These are phyloP conservation scores for Hypomyces perniciosus DNA, from an alignment of 2,329 filamentous ascomycete species.

Conservation along the genomic window DNA sequence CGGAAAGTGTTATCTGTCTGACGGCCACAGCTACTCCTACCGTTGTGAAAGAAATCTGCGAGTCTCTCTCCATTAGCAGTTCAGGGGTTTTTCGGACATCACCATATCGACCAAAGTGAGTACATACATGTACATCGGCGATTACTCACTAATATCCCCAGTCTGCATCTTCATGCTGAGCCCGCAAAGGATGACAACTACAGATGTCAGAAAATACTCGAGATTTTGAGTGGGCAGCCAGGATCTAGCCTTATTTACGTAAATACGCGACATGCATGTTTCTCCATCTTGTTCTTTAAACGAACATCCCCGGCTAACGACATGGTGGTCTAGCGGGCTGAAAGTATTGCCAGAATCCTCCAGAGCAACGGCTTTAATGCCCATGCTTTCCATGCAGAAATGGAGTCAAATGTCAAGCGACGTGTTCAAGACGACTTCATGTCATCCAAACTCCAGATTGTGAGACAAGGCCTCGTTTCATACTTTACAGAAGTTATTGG, in stretches of 20 bases:
- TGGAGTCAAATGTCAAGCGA: slow-evolving; percentile 39
- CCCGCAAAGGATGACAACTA: slow-evolving; percentile 21
- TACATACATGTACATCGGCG: no score
- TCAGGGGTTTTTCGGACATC: slow-evolving; percentile 51
- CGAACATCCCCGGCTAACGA: background rate
- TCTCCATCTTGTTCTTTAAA: background rate
- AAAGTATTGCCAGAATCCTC: slow-evolving; percentile 33
- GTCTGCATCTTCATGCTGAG: slow-evolving; percentile 47
- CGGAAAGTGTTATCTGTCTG: slow-evolving; percentile 53
- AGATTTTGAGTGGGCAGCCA: background rate
- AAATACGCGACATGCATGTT: background rate
- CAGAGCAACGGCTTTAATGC: slow-evolving; percentile 33
- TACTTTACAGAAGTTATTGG: background rate
- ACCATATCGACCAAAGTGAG: slow-evolving; percentile 50
- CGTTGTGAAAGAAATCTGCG: slow-evolving; percentile 49
- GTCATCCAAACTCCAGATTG: slow-evolving; percentile 33
- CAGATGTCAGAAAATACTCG: background rate
- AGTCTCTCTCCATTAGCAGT: slow-evolving; percentile 41
- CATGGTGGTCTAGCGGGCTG: background rate
- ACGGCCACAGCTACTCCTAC: slow-evolving; percentile 54
- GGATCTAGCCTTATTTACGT: background rate
- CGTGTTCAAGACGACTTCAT: slow-evolving; percentile 48
- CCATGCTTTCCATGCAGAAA: slow-evolving; percentile 45
- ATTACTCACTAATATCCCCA: no score
- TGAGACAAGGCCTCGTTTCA: slow-evolving; percentile 18